Evolutionary conservation across 768 basidiomycete genomes (phyloP).

Genomic region (Trichaptum fuscoviolaceum): DNA sequence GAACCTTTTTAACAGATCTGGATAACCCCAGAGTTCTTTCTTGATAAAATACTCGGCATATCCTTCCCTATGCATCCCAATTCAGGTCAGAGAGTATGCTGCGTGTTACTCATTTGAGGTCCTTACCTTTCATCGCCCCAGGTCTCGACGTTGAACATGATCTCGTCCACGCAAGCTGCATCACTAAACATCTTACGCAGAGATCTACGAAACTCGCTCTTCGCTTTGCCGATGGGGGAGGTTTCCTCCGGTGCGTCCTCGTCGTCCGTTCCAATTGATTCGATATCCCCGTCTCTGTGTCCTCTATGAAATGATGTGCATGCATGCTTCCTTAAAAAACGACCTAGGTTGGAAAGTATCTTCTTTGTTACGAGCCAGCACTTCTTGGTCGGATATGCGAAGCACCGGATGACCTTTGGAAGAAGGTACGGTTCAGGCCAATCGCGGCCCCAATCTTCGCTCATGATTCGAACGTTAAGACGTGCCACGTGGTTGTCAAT

Average conservation of each 20-base stretch:
- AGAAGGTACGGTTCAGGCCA: neutral
- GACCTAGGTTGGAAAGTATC: neutral
- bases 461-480: neutral
- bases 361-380: neutral
- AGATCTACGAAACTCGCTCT: neutral
- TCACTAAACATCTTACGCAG: neutral
- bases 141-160: too few relatives aligned
- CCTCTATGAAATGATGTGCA: neutral
- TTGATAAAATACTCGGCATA: neutral
- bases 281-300: neutral
- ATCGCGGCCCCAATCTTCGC: neutral
- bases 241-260: neutral
- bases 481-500: neutral
- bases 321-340: neutral
- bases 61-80: neutral
- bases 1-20: too few relatives aligned
- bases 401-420: neutral
- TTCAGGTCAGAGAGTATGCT: too few relatives aligned
- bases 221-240: too few relatives aligned
- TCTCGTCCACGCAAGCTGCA: too few relatives aligned
- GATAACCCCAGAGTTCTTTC: neutral
- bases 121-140: too few relatives aligned
- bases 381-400: neutral
- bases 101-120: too few relatives aligned
- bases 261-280: neutral